Percentiles rank a stretch among this genome's conserved stretches.
These are phyloP conservation scores for Spiraea crenata DNA, from an alignment of 331 rosid species.

Conservation along the genomic window DNA sequence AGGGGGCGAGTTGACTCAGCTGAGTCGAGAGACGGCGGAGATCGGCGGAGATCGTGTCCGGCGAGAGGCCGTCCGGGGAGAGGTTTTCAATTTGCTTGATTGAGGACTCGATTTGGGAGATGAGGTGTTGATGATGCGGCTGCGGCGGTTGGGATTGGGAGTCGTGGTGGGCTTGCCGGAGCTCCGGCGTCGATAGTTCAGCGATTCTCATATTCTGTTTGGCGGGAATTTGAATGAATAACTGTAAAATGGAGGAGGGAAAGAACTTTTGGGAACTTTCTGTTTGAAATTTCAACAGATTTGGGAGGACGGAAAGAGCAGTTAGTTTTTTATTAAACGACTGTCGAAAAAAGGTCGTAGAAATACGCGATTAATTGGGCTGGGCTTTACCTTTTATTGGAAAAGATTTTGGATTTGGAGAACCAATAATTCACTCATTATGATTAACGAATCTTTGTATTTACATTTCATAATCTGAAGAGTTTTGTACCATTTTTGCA, in stretches of 20 bases:
- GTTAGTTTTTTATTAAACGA: not conserved
- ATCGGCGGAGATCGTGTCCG: slow-evolving; percentile 34
- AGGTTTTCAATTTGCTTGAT: slow-evolving; percentile 56
- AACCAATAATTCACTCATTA: no score
- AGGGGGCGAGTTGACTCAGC: slow-evolving; percentile 47
- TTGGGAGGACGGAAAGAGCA: not conserved
- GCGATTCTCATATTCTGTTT: slow-evolving; percentile 68
- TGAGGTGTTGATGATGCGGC: slow-evolving; percentile 23
- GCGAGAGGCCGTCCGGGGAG: slow-evolving; percentile 30
- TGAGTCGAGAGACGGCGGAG: slow-evolving; percentile 52
- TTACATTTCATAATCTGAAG: no score
- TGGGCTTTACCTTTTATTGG: not conserved
- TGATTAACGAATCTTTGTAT: no score
- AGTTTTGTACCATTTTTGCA: no score
- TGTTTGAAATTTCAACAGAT: not conserved
- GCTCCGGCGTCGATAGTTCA: slow-evolving; percentile 62
- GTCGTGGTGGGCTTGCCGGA: slow-evolving; percentile 27
- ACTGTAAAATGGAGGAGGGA: slow-evolving; percentile 2
- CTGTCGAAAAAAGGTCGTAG: slow-evolving; percentile 1
- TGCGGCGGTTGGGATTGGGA: slow-evolving; percentile 18
- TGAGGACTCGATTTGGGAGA: slow-evolving; percentile 57
- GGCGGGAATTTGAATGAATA: slow-evolving; percentile 43
- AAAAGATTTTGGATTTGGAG: no score
- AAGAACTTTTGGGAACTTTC: not conserved
- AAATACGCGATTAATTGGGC: not conserved